Evolutionary conservation across 345 rosid species (phyloP).

Genomic region (Clausena lansium): DNA sequence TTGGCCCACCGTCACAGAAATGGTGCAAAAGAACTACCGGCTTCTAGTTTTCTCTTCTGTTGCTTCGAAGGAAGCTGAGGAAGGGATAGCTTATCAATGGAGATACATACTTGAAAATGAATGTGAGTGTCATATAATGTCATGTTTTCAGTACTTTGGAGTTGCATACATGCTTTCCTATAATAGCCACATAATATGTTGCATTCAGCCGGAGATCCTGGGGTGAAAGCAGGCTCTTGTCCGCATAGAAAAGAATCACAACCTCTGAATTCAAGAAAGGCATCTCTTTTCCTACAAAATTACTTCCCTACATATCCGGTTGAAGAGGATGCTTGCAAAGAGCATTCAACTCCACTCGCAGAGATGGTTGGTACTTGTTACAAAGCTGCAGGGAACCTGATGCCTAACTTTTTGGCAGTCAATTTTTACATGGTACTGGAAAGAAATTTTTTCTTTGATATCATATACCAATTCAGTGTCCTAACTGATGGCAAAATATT

Average conservation of each 20-base stretch:
- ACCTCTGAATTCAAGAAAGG: slow-evolving; percentile 60
- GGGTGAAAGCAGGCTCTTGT: slow-evolving; percentile 80
- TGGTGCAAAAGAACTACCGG: slow-evolving; percentile 79
- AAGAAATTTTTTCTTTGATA: background rate
- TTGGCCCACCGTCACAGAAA: slow-evolving; percentile 91
- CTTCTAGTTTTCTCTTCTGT: slow-evolving; percentile 91
- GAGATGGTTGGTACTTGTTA: slow-evolving; percentile 89
- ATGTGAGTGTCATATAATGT: slow-evolving; percentile 36
- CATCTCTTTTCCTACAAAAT: slow-evolving; percentile 83
- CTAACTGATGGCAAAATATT: slow-evolving; percentile 24
- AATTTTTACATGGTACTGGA: slow-evolving; percentile 89
- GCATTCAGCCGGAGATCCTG: slow-evolving; percentile 93
- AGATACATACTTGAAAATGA: slow-evolving; percentile 89
- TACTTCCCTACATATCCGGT: slow-evolving; percentile 88
- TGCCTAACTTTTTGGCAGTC: slow-evolving; percentile 94
- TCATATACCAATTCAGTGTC: background rate
- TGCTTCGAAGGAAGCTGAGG: slow-evolving; percentile 91
- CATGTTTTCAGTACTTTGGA: background rate
- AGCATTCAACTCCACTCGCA: slow-evolving; percentile 77
- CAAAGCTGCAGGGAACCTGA: slow-evolving; percentile 70
- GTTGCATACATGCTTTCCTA: background rate
- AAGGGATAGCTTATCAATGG: slow-evolving; percentile 98
- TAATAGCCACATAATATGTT: slow-evolving; percentile 20
- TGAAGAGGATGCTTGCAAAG: slow-evolving; percentile 86
- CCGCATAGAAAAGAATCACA: slow-evolving; percentile 85